A percentile compares a stretch with the other conserved stretches of the same genome.
Evolutionary conservation across 495 filamentous ascomycete species (phyloP).

Genomic region (Penicillium arizonense): DNA sequence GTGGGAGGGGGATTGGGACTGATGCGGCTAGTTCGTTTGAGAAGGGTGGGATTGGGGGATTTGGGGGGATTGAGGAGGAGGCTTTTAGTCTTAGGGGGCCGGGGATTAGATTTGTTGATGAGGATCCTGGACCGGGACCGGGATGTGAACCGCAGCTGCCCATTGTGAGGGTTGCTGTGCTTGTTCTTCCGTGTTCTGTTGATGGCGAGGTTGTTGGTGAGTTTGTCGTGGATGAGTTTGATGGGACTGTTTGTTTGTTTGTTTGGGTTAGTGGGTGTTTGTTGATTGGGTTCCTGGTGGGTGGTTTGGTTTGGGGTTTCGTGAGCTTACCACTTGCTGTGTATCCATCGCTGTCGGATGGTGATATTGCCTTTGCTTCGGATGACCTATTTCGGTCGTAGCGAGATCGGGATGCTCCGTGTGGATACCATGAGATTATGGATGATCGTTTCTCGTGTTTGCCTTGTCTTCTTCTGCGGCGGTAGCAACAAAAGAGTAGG

Average conservation of each 20-base stretch:
- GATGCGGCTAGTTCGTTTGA: conserved; percentile 6
- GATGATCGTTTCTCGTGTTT: conserved; percentile 4
- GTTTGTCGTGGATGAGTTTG: too few species aligned
- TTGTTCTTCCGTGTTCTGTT: too few species aligned
- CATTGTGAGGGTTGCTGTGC: too few species aligned
- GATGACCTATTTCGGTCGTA: conserved; percentile 5
- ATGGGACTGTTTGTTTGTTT: too few species aligned
- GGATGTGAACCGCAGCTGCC: too few species aligned
- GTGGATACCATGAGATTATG: not conserved
- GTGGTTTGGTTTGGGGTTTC: too few species aligned
- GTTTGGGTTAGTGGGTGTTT: too few species aligned
- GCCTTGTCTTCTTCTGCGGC: conserved; percentile 17
- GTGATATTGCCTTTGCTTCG: not conserved
- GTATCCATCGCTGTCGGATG: conserved; percentile 1
- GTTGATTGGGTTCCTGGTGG: too few species aligned
- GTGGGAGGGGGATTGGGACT: conserved; percentile 9
- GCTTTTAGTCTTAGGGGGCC: not conserved
- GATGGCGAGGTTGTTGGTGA: too few species aligned
- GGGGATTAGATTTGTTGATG: not conserved
- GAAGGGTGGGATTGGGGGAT: not conserved
- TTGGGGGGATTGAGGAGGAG: not conserved
- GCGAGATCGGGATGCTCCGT: not conserved
- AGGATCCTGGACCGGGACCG: not conserved
- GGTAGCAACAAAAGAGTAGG: conserved; percentile 19
- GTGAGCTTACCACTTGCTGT: not conserved